Percentiles rank a stretch among this genome's conserved stretches.
Evolutionary conservation across 2,329 filamentous ascomycete genomes (phyloP).

Genomic region (Ophiosphaerella korrae): DNA sequence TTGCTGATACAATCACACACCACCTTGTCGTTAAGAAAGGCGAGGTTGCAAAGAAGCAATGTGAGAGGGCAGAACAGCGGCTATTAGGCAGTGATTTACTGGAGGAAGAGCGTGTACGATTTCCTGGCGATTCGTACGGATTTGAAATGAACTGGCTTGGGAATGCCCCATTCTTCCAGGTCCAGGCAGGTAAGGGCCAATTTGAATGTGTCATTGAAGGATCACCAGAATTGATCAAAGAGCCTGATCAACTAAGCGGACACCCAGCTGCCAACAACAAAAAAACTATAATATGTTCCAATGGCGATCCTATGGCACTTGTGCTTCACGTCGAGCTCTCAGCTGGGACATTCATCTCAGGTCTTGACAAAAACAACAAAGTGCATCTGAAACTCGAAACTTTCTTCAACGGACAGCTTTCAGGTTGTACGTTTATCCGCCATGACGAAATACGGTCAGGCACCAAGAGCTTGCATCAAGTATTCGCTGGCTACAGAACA

Average conservation of each 20-base stretch:
- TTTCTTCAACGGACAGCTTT: slow-evolving; percentile 53
- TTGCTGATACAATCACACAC: slow-evolving; percentile 33
- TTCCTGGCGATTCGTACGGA: slow-evolving; percentile 28
- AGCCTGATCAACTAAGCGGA: not conserved
- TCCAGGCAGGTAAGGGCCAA: slow-evolving; percentile 17
- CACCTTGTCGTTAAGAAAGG: slow-evolving; percentile 29
- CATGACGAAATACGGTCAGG: slow-evolving; percentile 23
- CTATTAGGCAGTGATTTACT: slow-evolving; percentile 26
- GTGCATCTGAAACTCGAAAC: slow-evolving; percentile 55
- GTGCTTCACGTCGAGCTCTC: slow-evolving; percentile 39
- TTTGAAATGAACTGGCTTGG: slow-evolving; percentile 38
- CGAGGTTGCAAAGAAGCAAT: slow-evolving; percentile 21
- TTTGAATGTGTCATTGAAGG: not conserved
- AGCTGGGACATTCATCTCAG: slow-evolving; percentile 35
- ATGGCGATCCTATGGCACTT: slow-evolving; percentile 15
- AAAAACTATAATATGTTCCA: slow-evolving; percentile 15
- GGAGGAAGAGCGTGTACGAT: slow-evolving; percentile 28
- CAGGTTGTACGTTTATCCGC: slow-evolving; percentile 36
- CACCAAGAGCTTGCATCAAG: slow-evolving; percentile 23
- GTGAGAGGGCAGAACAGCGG: slow-evolving; percentile 24
- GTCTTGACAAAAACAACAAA: slow-evolving; percentile 17
- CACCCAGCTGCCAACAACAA: not conserved
- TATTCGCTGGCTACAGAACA: slow-evolving; percentile 49
- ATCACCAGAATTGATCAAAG: not conserved
- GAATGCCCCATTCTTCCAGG: slow-evolving; percentile 40